Evolutionary conservation across 768 basidiomycete species (phyloP).

Genomic region (Paxillus involutus): DNA sequence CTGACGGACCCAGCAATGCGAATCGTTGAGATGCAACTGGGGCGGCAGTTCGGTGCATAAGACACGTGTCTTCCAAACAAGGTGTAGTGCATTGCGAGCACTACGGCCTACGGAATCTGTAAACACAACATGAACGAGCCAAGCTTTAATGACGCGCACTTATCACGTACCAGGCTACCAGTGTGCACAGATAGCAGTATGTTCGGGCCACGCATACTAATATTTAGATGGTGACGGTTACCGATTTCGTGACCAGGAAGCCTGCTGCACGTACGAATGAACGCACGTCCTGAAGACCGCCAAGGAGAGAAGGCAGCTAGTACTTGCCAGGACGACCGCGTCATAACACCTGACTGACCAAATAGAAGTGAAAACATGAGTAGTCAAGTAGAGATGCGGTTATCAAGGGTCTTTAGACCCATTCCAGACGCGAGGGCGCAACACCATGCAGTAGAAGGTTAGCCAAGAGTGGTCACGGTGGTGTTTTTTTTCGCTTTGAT

Average conservation of each 20-base stretch:
- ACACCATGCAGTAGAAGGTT: no score
- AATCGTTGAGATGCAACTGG: slow-evolving; percentile 20
- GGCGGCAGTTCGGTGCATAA: not conserved
- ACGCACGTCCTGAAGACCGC: not conserved
- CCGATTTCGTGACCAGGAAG: not conserved
- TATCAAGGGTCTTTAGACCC: no score
- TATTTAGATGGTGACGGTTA: not conserved
- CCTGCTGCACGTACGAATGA: not conserved
- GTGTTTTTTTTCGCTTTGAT: no score
- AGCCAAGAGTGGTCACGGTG: no score
- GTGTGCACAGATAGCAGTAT: no score
- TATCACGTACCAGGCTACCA: slow-evolving; percentile 9
- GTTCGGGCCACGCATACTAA: not conserved
- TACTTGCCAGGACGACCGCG: no score
- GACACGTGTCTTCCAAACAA: slow-evolving; percentile 12
- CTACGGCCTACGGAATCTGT: not conserved
- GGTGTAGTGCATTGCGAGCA: not conserved
- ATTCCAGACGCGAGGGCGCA: no score
- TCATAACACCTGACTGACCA: no score
- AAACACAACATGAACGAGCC: not conserved
- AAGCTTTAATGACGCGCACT: slow-evolving; percentile 8
- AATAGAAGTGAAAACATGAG: no score
- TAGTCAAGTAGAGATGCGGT: no score
- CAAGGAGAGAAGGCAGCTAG: not conserved
- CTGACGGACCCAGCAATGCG: no score